These are phyloP conservation scores for Neocallimastix lanati DNA, from an alignment of 192 early-diverging fungal genomes.

Conservation along the genomic window DNA sequence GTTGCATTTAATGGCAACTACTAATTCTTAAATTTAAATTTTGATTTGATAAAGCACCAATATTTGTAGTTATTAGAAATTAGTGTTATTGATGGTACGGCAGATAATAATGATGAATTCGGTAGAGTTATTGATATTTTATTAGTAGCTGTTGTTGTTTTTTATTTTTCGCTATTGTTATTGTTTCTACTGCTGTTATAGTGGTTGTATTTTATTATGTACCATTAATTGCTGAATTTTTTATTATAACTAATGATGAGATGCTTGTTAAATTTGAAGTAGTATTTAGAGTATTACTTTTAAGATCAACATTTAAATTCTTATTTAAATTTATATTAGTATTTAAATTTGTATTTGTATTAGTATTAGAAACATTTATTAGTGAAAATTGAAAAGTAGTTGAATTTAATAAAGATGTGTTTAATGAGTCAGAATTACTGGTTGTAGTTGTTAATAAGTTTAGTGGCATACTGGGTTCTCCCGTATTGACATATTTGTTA, in stretches of 20 bases:
- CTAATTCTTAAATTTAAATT: no score
- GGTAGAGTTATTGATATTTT: no score
- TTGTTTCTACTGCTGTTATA: neutral
- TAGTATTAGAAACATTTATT: no score
- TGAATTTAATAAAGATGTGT: neutral
- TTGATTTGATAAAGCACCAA: neutral
- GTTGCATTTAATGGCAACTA: neutral
- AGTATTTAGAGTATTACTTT: neutral
- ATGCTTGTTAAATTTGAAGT: neutral
- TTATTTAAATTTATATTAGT: no score
- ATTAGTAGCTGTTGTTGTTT: no score
- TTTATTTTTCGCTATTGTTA: no score
- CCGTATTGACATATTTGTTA: neutral
- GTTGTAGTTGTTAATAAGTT: neutral
- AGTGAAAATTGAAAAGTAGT: no score
- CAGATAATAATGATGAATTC: no score
- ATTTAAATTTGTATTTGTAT: no score
- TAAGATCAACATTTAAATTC: no score
- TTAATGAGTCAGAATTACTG: neutral
- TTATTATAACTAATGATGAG: neutral
- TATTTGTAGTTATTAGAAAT: neutral
- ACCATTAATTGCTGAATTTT: neutral
- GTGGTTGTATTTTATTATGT: neutral
- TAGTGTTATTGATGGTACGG: neutral
- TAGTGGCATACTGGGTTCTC: neutral